Conservation (phyloP, 2,329 filamentous ascomycete species). For the Cladobotryum protrusum region DNA sequence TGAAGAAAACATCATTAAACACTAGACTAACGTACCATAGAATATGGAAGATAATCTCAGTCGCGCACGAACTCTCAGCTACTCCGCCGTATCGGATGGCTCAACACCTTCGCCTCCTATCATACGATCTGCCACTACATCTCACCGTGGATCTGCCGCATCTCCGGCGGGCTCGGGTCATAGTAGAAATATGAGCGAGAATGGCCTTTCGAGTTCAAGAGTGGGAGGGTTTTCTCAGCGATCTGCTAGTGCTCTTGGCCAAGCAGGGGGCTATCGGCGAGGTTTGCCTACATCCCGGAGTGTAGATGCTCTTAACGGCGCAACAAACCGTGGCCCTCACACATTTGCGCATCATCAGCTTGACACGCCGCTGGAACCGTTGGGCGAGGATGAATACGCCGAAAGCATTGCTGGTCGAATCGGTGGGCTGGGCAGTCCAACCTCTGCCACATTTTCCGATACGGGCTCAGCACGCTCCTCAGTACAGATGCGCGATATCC, state of each 20-base stretch:
- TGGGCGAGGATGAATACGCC: slow-evolving; percentile 44
- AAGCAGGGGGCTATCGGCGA: slow-evolving; percentile 52
- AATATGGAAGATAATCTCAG: slow-evolving; percentile 90
- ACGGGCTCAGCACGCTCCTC: slow-evolving; percentile 60
- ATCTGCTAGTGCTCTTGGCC: slow-evolving; percentile 58
- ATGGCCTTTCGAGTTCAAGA: slow-evolving; percentile 23
- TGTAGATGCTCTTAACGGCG: slow-evolving; percentile 33
- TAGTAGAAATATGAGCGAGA: slow-evolving; percentile 29
- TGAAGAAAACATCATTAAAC: not conserved
- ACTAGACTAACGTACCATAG: slow-evolving; percentile 36
- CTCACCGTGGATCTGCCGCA: slow-evolving; percentile 16
- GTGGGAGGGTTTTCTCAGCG: slow-evolving; percentile 39
- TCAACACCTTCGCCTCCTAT: slow-evolving; percentile 49
- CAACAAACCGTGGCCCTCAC: slow-evolving; percentile 13
- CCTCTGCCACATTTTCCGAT: slow-evolving; percentile 35
- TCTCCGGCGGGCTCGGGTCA: slow-evolving; percentile 17
- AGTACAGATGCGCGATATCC: slow-evolving; percentile 66
- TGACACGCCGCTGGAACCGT: slow-evolving; percentile 43
- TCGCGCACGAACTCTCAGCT: slow-evolving; percentile 63
- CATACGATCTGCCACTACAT: slow-evolving; percentile 21
- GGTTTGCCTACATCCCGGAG: slow-evolving; percentile 39
- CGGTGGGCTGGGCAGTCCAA: slow-evolving; percentile 37
- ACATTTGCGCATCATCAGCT: slow-evolving; percentile 29
- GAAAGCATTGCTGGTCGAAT: slow-evolving; percentile 28
- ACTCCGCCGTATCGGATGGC: slow-evolving; percentile 37